A percentile compares a stretch with the other conserved stretches of the same genome.
These are phyloP conservation scores for Xylariomycetidae sp. DNA, from an alignment of 2,329 filamentous ascomycete genomes.

Conservation along the genomic window DNA sequence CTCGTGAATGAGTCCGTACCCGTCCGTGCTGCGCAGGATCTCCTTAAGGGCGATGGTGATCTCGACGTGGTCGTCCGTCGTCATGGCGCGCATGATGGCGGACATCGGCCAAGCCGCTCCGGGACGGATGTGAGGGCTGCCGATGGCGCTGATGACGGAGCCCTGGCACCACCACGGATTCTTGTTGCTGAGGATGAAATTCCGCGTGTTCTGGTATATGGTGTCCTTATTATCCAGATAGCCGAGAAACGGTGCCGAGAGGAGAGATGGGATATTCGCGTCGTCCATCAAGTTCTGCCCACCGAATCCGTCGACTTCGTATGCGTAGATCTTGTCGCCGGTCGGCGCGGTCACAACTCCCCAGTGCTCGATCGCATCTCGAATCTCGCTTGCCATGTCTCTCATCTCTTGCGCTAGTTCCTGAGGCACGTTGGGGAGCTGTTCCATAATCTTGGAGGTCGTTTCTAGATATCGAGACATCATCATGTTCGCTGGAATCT, in stretches of 20 bases:
- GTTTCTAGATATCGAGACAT: conserved; percentile 59
- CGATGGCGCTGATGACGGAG: conserved; percentile 64
- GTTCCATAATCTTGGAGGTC: conserved; percentile 40
- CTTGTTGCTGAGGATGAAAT: conserved; percentile 68
- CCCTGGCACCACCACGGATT: conserved; percentile 78
- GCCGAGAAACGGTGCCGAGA: conserved; percentile 60
- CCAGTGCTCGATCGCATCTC: conserved; percentile 62
- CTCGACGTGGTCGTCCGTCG: conserved; percentile 67
- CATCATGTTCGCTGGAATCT: conserved; percentile 90
- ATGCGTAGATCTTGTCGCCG: conserved; percentile 60
- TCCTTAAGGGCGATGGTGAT: conserved; percentile 61
- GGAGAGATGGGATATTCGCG: conserved; percentile 64
- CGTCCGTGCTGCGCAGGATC: conserved; percentile 64
- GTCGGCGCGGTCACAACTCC: conserved; percentile 51
- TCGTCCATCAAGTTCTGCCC: conserved; percentile 65
- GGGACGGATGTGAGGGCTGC: conserved; percentile 62
- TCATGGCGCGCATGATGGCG: conserved; percentile 48
- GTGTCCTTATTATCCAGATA: conserved; percentile 54
- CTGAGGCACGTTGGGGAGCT: conserved; percentile 32
- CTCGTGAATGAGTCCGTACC: conserved; percentile 77
- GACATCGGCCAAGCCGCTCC: conserved; percentile 55
- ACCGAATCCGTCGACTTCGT: conserved; percentile 72
- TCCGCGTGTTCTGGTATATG: conserved; percentile 73
- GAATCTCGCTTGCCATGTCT: conserved; percentile 57
- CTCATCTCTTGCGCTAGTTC: conserved; percentile 51